A percentile compares a stretch with the other conserved stretches of the same genome.
Conservation (phyloP, 78 protist genomes). For the Salpingoeca rosetta region DNA sequence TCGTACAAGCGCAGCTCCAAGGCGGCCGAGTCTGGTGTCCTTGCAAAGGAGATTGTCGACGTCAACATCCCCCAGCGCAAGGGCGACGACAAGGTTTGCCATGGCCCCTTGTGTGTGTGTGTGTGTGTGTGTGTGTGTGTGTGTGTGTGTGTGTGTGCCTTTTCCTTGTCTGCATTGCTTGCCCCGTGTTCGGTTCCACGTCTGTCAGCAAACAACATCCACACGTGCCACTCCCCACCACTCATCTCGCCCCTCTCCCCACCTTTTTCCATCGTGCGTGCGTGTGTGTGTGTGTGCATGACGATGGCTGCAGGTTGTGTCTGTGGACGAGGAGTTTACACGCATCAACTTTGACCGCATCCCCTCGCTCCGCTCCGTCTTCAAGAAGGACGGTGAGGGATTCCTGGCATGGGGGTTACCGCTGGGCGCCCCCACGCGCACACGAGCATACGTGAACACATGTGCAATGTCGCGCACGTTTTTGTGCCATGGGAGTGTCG, state of each 20-base stretch:
- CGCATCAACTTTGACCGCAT: slow-evolving; percentile 51
- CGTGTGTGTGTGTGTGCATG: no score
- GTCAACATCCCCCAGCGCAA: background rate
- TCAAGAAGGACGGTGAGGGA: slow-evolving; percentile 49
- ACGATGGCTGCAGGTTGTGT: background rate
- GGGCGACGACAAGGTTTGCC: background rate
- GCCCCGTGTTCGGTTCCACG: no score
- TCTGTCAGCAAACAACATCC: no score
- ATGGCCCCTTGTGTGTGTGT: background rate
- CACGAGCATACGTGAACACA: no score
- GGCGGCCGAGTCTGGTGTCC: background rate
- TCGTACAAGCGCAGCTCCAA: background rate
- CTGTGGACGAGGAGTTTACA: slow-evolving; percentile 68
- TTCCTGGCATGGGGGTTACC: background rate
- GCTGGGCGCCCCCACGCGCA: background rate
- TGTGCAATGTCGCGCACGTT: no score
- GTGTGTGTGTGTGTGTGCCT: background rate
- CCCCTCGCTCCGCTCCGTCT: slow-evolving; percentile 59
- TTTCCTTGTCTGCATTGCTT: background rate
- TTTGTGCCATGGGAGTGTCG: no score
- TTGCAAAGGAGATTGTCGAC: background rate
- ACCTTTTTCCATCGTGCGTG: no score
- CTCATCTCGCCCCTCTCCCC: no score
- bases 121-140: background rate
- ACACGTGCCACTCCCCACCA: no score